Base-by-base conservation (phyloP, 768 basidiomycete species). In the Hygrophorus russula region DNA sequence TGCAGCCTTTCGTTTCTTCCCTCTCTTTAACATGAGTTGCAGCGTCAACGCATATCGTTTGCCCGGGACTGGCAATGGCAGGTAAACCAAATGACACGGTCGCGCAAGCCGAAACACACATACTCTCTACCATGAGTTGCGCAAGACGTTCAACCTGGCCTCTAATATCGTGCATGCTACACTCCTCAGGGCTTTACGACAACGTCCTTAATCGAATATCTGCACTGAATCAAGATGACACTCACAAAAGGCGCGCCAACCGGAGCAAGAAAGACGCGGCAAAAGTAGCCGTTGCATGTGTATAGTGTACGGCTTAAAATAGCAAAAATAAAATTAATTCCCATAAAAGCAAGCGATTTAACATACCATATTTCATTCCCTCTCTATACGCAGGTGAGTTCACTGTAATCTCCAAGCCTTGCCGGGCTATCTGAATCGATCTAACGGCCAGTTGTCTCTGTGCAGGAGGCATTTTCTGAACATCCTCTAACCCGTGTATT, bases 251-350 rank as follows among this genome's bases (percentile, higher is more conserved):
- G 18, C 92, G 78, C 30, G 82, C 78, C 38, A 96, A 68, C 27
- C 92, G 81, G 39, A 97, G 69, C 46, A 94, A 68, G 60, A 97
- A 85, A 3, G 89, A 88, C 10, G 91, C 92, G 15, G 87, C 76
- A 63, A 97, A 97, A 0, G 92, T 94, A 4, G 92, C 92, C 20
- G 89, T 88, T 33, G 88, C 87, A 56, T 97, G 92, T 11, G 85
- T 85, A 53, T 86, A 84, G 56, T 88, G 82, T n/a, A 91, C 85
- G 12, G 89, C 87, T 88, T 44, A 35, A 32, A 40, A 36, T 14
- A 15, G 19, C 20, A 30, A 12, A 46, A 20, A 33, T 20, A 27
- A 33, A 27, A 13, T 17, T 24, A 29, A 11, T 2, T 36, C 13
- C 20, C 30, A 20, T 9, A 36, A 32, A 45, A 42, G 52, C 36